phyloP scores from a whole-genome alignment of 148 eudicot genomes.

The Rhododendron ovatum region DNA sequence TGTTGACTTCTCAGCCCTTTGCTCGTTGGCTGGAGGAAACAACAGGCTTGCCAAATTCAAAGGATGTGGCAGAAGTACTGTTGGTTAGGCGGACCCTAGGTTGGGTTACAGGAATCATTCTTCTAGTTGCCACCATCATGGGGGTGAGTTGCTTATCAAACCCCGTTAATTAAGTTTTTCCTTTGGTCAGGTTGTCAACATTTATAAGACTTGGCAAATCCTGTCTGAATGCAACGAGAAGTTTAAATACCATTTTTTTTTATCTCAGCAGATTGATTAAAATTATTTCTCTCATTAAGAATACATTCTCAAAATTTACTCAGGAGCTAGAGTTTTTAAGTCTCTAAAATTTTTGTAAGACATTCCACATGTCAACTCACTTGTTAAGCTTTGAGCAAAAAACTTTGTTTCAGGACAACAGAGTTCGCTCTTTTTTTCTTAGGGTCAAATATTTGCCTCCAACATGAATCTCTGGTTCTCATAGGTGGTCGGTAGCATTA shows the following conservation, averaged over 20 bases:
- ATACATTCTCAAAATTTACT: neutral
- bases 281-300: neutral
- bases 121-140: conserved; percentile 65
- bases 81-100: conserved; percentile 73
- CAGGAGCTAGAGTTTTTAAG: neutral
- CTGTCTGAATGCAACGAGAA: neutral
- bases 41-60: conserved; percentile 23
- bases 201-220: neutral
- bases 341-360: neutral
- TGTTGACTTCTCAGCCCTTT: conserved; percentile 34
- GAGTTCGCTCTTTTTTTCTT: neutral
- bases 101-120: conserved; percentile 78
- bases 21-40: conserved; percentile 66
- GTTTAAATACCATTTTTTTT: neutral
- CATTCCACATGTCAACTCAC: neutral
- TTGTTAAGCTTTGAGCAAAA: neutral
- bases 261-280: neutral
- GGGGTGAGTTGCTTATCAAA: conserved; percentile 55
- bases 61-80: conserved; percentile 32
- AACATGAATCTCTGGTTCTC: neutral
- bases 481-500: neutral
- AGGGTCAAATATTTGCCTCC: neutral
- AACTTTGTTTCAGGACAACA: neutral
- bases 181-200: neutral
- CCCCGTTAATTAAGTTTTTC: neutral